Conservation (phyloP, 2,329 filamentous ascomycete species). For the Stachybotrys elegans region DNA sequence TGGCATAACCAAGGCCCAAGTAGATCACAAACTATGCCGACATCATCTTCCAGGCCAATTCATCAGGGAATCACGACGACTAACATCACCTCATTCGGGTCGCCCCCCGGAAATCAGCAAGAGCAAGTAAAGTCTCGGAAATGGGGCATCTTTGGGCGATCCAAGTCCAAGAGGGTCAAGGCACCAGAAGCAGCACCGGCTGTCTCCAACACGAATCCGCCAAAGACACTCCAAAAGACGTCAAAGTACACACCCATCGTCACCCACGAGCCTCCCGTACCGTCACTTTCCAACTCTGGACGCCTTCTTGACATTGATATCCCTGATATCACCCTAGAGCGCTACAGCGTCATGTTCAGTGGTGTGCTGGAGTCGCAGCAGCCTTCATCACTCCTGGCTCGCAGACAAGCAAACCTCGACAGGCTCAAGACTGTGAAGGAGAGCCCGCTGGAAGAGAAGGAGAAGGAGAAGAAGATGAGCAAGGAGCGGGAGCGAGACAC, state of each 20-base stretch:
- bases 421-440: slow-evolving; percentile 51
- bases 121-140: slow-evolving; percentile 46
- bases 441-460: slow-evolving; percentile 30
- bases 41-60: slow-evolving; percentile 17
- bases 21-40: neutral
- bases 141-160: slow-evolving; percentile 53
- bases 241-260: slow-evolving; percentile 39
- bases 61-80: slow-evolving; percentile 17
- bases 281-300: slow-evolving; percentile 13
- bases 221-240: slow-evolving; percentile 5
- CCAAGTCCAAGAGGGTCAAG: slow-evolving; percentile 27
- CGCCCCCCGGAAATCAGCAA: neutral
- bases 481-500: neutral
- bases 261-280: slow-evolving; percentile 13
- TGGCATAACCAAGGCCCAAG: neutral
- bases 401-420: slow-evolving; percentile 55
- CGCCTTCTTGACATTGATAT: slow-evolving; percentile 69
- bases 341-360: slow-evolving; percentile 93
- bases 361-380: slow-evolving; percentile 54
- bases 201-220: slow-evolving; percentile 2
- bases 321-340: slow-evolving; percentile 73
- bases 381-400: slow-evolving; percentile 39
- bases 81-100: neutral
- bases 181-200: slow-evolving; percentile 9
- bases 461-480: slow-evolving; percentile 18